Base-by-base conservation (phyloP, 106 monocot species). In the Gastrodia elata region DNA sequence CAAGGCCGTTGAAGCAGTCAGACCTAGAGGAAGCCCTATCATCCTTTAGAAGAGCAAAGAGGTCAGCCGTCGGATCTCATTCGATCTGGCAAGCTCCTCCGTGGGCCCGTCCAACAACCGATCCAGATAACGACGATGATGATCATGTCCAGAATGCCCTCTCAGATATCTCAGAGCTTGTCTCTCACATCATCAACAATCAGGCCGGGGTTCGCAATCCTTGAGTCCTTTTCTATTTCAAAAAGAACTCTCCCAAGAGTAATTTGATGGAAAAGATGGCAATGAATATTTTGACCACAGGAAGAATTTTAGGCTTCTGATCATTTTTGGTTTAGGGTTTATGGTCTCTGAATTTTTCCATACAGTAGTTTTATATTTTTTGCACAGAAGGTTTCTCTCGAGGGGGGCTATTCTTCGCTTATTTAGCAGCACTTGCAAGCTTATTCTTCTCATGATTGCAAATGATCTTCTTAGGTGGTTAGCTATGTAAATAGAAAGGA, bases 21-120 rank as follows among this genome's bases (percentile, higher is more conserved):
- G 77, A 77, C 33, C 41, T 77, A 18, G 70, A 77, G 41, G 61
- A 71, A 33, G 77, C 77, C 55, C 49, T 77, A 59, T 56, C 77
- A 34, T 70, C 68, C 37, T 77, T 32, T 33, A 77, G 25, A 71
- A 71, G 71, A 33, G n/a, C 40, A 58, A 71, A 40, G 39, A 39
- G 15, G 15, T 56, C 40, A 33, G 40, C 70, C 1, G 55, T 13
- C 5, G 77, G 39, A 58, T 59, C 57, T 55, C 55, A 39, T 41
- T 7, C 56, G 4, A 55, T 52, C 25, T 24, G 43, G 24, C 77
- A 70, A 10, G 13, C 65, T 18, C 68, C 67, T 43, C 42, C 43
- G 20, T 75, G 75, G 65, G 39, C 42, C 2, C 68, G 30, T n/a
- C 70, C 48, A 40, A 9, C 70, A 9, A 56, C 43, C 1, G 16